Conservation (phyloP, 1,284 basidiomycete species). For the Pyrrhoderma noxium region DNA sequence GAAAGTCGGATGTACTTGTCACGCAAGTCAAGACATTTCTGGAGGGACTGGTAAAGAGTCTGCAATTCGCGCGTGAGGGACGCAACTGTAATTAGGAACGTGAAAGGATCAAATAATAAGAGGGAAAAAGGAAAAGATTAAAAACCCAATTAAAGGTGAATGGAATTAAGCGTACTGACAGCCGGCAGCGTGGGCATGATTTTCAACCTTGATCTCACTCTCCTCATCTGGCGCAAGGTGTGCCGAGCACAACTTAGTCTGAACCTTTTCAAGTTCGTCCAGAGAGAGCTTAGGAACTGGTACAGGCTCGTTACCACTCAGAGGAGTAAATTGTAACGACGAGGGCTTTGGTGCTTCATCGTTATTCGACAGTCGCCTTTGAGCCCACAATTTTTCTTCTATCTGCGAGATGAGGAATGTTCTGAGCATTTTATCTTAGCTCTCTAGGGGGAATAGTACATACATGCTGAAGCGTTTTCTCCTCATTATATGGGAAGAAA, state of each 20-base stretch:
- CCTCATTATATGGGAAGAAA: constrained; percentile 12
- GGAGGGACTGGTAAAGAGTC: constrained; percentile 54
- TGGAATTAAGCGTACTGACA: constrained; percentile 13
- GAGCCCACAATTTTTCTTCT: constrained; percentile 61
- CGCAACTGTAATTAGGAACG: constrained; percentile 30
- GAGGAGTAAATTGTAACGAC: constrained; percentile 26
- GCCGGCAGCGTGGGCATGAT: constrained; percentile 1
- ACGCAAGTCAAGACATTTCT: constrained; percentile 77
- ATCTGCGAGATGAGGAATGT: constrained; percentile 38
- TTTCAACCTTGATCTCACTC: constrained; percentile 19
- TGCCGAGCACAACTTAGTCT: constrained; percentile 3
- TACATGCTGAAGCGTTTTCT: constrained; percentile 62
- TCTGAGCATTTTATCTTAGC: neutral
- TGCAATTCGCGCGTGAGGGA: constrained; percentile 48
- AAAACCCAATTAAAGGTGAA: constrained; percentile 16
- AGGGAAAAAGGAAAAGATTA: neutral
- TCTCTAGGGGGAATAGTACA: constrained; percentile 24
- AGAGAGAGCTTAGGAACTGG: constrained; percentile 1
- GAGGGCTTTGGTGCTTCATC: constrained; percentile 27
- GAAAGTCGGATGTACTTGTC: constrained; percentile 90
- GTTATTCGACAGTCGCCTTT: constrained; percentile 40
- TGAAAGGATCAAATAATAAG: no score
- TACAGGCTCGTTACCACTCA: constrained; percentile 22
- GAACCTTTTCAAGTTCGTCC: neutral
- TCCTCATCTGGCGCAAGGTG: constrained; percentile 19